phyloP scores from a whole-genome alignment of 371 early-diverging fungal species.

The Mortierella sp. region DNA sequence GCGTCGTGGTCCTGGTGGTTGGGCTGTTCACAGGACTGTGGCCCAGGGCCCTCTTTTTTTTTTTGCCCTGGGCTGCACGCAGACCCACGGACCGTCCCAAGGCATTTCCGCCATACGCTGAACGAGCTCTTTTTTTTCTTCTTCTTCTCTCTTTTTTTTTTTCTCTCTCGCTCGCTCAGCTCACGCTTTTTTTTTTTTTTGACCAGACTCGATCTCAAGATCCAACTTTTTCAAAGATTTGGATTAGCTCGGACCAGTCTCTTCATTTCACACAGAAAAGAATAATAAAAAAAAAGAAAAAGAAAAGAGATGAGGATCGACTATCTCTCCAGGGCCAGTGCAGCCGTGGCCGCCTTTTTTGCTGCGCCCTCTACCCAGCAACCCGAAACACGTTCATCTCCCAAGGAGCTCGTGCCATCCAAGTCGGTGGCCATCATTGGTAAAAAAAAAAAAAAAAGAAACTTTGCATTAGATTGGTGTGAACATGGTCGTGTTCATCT shows the following conservation, averaged over 20 bases:
- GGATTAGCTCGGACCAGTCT: too few species aligned
- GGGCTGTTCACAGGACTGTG: too few species aligned
- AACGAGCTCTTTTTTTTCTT: constrained; percentile 1
- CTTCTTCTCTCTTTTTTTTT: not conserved
- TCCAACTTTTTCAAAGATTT: too few species aligned
- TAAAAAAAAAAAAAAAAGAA: constrained; percentile 14
- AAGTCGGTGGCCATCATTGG: constrained; percentile 59
- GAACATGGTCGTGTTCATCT: too few species aligned
- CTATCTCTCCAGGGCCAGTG: constrained; percentile 41
- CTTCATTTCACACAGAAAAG: not conserved
- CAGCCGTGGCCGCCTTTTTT: constrained; percentile 40
- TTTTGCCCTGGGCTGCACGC: too few species aligned
- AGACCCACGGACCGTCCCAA: too few species aligned
- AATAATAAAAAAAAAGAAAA: not conserved
- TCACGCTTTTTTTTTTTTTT: too few species aligned
- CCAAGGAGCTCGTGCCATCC: constrained; percentile 26
- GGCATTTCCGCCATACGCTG: too few species aligned
- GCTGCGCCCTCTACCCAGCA: constrained; percentile 21
- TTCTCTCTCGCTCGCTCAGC: not conserved
- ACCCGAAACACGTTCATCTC: constrained; percentile 1
- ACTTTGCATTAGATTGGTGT: not conserved
- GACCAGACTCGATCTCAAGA: too few species aligned
- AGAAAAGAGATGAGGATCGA: constrained; percentile 25
- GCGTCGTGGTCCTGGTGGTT: too few species aligned
- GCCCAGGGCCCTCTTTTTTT: not conserved